Percentiles rank a stretch among this genome's conserved stretches.
Conservation (phyloP, 768 basidiomycete genomes). For the Boletus tomentosulus region DNA sequence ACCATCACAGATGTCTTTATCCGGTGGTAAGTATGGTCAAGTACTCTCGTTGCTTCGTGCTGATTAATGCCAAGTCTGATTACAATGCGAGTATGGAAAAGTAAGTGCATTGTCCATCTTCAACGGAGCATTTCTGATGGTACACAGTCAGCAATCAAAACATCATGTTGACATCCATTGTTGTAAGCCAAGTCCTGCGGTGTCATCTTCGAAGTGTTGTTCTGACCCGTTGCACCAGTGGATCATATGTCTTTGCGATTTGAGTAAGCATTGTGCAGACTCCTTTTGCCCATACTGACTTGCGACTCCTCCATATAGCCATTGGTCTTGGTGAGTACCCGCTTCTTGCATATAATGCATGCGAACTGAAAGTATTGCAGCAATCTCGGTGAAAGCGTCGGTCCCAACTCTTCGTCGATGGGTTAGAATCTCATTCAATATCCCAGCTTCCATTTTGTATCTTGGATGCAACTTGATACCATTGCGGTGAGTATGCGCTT, state of each 20-base stretch:
- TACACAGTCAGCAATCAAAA: neutral
- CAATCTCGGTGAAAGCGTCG: neutral
- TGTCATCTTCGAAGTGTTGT: neutral
- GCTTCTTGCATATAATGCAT: neutral
- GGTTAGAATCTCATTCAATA: neutral
- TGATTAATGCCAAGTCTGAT: neutral
- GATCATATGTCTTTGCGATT: neutral
- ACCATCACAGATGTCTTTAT: conserved; percentile 48
- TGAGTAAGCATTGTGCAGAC: neutral
- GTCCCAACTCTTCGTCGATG: neutral
- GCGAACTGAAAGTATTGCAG: neutral
- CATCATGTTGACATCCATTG: neutral
- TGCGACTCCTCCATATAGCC: neutral
- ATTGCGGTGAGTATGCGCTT: neutral
- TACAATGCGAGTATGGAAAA: neutral
- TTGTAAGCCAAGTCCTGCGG: neutral
- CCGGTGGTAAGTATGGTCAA: conserved; percentile 29
- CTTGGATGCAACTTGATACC: neutral
- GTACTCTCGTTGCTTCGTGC: neutral
- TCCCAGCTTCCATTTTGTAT: neutral
- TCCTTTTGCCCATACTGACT: neutral
- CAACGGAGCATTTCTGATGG: neutral
- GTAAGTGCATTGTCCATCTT: neutral
- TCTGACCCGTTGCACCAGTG: neutral
- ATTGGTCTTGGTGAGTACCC: neutral